Percentiles rank a stretch among this genome's conserved stretches.
phyloP scores from a whole-genome alignment of 1,284 basidiomycete species.

The Papiliotrema flavescens region DNA sequence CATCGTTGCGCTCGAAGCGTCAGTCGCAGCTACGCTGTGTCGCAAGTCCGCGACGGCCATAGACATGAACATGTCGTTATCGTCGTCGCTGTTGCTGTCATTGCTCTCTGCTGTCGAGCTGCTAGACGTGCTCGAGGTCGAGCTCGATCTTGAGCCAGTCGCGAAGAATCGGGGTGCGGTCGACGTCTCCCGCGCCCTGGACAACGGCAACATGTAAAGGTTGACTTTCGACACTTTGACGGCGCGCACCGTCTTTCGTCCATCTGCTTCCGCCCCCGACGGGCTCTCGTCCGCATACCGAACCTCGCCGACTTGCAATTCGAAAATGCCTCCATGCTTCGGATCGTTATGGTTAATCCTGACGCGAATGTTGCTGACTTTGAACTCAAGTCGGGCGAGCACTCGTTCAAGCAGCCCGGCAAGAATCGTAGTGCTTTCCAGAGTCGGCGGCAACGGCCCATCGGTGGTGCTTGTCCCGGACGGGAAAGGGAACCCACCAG shows the following conservation, averaged over 20 bases:
- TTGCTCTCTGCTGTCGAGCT: conserved; percentile 7
- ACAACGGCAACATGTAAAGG: conserved; percentile 24
- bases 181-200: background rate
- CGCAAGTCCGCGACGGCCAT: conserved; percentile 52
- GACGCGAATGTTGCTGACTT: conserved; percentile 64
- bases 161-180: background rate
- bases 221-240: conserved; percentile 24
- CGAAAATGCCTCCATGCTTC: conserved; percentile 28
- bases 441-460: conserved; percentile 9
- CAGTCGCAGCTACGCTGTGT: conserved; percentile 27
- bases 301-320: conserved; percentile 39
- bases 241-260: conserved; percentile 17
- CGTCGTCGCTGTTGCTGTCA: conserved; percentile 17
- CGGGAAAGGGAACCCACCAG: conserved; percentile 39
- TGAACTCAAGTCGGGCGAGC: conserved; percentile 74
- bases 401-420: conserved; percentile 78
- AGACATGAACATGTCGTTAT: conserved; percentile 49
- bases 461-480: conserved; percentile 4
- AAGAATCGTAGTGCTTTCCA: conserved; percentile 67
- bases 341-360: conserved; percentile 35
- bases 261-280: background rate
- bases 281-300: conserved; percentile 41
- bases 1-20: conserved; percentile 25
- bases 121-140: conserved; percentile 14
- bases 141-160: conserved; percentile 14